Percentiles rank a stretch among this genome's conserved stretches.
phyloP scores from a whole-genome alignment of 768 basidiomycete species.

The Tylopilus plumbeoviolaceoides region DNA sequence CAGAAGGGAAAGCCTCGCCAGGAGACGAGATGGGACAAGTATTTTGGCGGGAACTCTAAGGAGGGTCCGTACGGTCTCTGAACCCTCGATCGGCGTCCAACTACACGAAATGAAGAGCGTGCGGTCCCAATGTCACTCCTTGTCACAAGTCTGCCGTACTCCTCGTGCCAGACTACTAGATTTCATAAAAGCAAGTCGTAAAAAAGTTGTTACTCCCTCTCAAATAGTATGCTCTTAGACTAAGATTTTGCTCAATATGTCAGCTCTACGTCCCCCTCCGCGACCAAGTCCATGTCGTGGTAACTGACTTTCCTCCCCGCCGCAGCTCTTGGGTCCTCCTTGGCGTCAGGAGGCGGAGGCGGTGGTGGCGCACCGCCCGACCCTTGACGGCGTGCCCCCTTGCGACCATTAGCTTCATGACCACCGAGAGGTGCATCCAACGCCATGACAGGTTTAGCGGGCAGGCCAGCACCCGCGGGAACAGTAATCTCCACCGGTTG shows the following conservation, averaged over 20 bases:
- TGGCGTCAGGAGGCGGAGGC: conserved; percentile 82
- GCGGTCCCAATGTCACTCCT: conserved; percentile 19
- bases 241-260: conserved; percentile 32
- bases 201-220: conserved; percentile 15
- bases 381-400: conserved; percentile 38
- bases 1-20: conserved; percentile 23
- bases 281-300: conserved; percentile 92
- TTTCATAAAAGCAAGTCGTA: conserved; percentile 26
- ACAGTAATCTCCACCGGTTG: conserved; percentile 40
- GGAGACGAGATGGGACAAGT: conserved; percentile 19
- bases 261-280: conserved; percentile 71
- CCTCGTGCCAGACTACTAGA: conserved; percentile 28
- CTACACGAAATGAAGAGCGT: conserved; percentile 19
- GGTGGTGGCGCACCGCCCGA: conserved; percentile 54
- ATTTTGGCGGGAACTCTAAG: conserved; percentile 13
- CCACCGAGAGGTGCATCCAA: conserved; percentile 49
- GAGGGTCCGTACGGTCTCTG: conserved; percentile 8
- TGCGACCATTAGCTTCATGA: conserved; percentile 29
- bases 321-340: conserved; percentile 89
- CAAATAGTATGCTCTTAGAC: conserved; percentile 23
- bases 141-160: conserved; percentile 26
- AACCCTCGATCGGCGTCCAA: conserved; percentile 29
- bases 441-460: conserved; percentile 68
- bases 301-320: conserved; percentile 89
- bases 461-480: conserved; percentile 69